Percentiles rank a stretch among this genome's conserved stretches.
These are phyloP conservation scores for Trichocomaceae sp. DNA, from an alignment of 2,329 filamentous ascomycete species.

Conservation along the genomic window DNA sequence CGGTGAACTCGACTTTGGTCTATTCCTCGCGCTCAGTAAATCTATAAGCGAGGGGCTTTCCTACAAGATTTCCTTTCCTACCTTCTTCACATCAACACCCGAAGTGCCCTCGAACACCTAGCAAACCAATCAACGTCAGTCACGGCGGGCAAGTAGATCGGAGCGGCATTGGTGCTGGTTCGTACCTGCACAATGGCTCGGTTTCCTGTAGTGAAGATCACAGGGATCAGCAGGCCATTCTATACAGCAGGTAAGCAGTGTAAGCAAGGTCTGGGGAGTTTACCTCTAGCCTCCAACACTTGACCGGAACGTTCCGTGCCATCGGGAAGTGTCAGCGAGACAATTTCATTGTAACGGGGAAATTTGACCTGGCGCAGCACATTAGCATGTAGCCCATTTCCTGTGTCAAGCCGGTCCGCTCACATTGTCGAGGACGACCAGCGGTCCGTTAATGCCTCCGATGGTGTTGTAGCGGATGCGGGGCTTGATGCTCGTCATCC, in stretches of 20 bases:
- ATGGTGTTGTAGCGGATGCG: conserved; percentile 95
- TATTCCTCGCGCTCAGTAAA: conserved; percentile 34
- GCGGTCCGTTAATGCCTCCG: conserved; percentile 91
- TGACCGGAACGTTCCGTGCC: conserved; percentile 89
- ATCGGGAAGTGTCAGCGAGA: conserved; percentile 90
- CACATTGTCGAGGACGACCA: conserved; percentile 97
- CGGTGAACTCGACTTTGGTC: conserved; percentile 97
- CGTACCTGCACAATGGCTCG: conserved; percentile 89
- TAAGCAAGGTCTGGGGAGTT: not conserved
- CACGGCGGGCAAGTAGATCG: conserved; percentile 6
- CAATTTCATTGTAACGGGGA: conserved; percentile 95
- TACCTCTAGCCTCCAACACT: conserved; percentile 80
- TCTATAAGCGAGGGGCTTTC: not conserved
- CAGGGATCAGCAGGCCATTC: not conserved
- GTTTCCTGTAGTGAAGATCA: conserved; percentile 55
- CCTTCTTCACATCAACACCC: conserved; percentile 98
- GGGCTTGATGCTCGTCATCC: conserved; percentile 54
- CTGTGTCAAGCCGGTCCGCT: conserved; percentile 23
- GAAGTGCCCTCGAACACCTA: conserved; percentile 96
- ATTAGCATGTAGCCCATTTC: not conserved
- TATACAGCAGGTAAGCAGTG: not conserved
- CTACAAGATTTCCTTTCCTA: conserved; percentile 31
- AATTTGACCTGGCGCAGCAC: conserved; percentile 67
- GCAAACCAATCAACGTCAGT: conserved; percentile 20
- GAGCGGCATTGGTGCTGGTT: conserved; percentile 5